Evolutionary conservation across 2,329 filamentous ascomycete species (phyloP), one percentile per base, ranked within the genome.

Genomic region (Sphaerulina populicola): DNA sequence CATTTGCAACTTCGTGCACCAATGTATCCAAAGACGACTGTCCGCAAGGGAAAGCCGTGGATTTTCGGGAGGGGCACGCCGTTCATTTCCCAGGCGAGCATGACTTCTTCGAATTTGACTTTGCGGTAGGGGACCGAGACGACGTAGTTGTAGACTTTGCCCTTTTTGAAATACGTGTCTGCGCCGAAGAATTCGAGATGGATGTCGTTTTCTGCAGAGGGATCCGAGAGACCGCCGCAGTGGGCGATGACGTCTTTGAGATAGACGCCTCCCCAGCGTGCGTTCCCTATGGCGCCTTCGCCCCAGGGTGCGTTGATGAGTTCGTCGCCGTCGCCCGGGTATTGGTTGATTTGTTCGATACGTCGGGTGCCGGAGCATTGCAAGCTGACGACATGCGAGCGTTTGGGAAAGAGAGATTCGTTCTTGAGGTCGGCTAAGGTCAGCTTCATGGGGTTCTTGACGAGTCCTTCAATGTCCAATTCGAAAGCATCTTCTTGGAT

Each of bases 101-200:
- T 68, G 6, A 85, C 83, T 56, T 86, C 83, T 47, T 77, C 79
- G 47, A 80, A 80, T 57, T 81, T 82, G 42, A 85, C 82, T 65
- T 87, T 87, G 6, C 76, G 75, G 71, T 76, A 82, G 0, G 84
- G 83, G 0, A 86, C 44, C 11, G 74, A 79, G 43, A 86, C 81
- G 15, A 77, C 72, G 59, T 86, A 88, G 65, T 87, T 87, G 69
- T 77, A 78, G 0, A 77, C 73, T 40, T 83, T 69, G 12, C 76
- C 74, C 44, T 81, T 78, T 65, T 87, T 87, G 71, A 87, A 83
- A 61, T 88, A 87, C 0, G 82, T 85, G 51, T 88, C 85, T 1
- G 80, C 82, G 0, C 84, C 84, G 51, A 79, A 81, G 44, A 88
- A 76, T 57, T 87, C 83, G 10, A 87, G 65, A 56, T 88, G 81